These are phyloP conservation scores for Quercus engelmannii DNA, from an alignment of 306 rosid species.

Conservation along the genomic window DNA sequence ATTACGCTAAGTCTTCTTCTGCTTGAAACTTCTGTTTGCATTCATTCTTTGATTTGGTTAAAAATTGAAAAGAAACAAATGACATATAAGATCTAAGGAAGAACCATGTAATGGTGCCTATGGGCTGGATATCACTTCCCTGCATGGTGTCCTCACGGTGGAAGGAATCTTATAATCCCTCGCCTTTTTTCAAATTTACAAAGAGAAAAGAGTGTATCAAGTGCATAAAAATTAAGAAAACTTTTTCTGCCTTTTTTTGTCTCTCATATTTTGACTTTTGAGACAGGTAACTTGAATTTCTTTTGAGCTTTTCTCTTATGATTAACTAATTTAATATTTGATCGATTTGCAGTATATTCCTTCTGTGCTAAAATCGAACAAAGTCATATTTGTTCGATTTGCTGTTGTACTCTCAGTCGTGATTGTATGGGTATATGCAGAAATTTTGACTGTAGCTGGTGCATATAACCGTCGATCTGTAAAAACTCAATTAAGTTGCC, in stretches of 20 bases:
- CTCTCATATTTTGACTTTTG: neutral
- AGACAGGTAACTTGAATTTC: neutral
- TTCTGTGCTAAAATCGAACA: conserved; percentile 35
- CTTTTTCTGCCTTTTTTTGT: neutral
- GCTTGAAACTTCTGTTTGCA: conserved; percentile 6
- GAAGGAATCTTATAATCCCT: neutral
- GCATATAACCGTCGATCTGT: conserved; percentile 62
- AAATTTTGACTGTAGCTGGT: conserved; percentile 80
- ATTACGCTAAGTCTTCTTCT: neutral
- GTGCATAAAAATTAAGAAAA: neutral
- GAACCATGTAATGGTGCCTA: neutral
- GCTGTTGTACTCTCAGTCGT: conserved; percentile 59
- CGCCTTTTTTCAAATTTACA: neutral
- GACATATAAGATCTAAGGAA: neutral
- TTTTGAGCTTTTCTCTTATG: conserved; percentile 20
- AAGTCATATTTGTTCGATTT: conserved; percentile 40
- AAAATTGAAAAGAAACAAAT: neutral
- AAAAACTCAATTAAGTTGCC: conserved; percentile 72
- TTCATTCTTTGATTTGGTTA: neutral
- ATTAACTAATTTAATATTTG: conserved; percentile 9
- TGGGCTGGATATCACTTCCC: neutral
- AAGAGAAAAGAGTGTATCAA: neutral
- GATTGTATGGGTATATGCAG: conserved; percentile 78
- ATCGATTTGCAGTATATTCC: conserved; percentile 65
- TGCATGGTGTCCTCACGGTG: neutral